Conservation (phyloP, 176 grass and related monocot species). For the Metroxylon sagu region DNA sequence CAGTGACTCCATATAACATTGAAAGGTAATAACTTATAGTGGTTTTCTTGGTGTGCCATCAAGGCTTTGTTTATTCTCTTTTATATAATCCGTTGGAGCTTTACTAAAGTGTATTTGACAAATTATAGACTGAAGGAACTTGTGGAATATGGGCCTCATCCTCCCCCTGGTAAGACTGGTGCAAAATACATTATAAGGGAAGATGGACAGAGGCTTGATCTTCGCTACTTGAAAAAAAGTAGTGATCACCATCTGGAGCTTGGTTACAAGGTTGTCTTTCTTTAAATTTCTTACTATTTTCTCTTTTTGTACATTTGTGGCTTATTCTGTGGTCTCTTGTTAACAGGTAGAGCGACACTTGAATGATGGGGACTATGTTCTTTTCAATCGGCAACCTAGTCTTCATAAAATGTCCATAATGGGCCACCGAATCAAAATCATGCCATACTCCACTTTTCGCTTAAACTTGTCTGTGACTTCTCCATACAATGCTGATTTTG, state of each 20-base stretch:
- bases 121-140: constrained; percentile 65
- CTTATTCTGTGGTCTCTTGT: constrained; percentile 5
- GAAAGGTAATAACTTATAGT: constrained; percentile 49
- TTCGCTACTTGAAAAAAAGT: constrained; percentile 93
- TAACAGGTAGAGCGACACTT: constrained; percentile 80
- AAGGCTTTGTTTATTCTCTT: too few species aligned
- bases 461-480: constrained; percentile 91
- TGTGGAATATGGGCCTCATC: constrained; percentile 89
- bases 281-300: constrained; percentile 10
- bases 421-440: constrained; percentile 95
- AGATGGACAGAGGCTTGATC: constrained; percentile 93
- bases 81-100: too few species aligned
- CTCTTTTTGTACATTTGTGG: background rate
- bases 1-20: constrained; percentile 94
- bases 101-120: too few species aligned
- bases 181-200: constrained; percentile 94
- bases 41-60: background rate
- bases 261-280: constrained; percentile 60
- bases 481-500: constrained; percentile 99
- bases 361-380: constrained; percentile 89
- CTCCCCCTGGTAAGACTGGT: constrained; percentile 88
- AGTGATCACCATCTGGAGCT: constrained; percentile 95
- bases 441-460: constrained; percentile 95
- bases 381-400: constrained; percentile 91
- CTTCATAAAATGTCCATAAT: constrained; percentile 99